These are phyloP conservation scores for Oemleria cerasiformis DNA, from an alignment of 306 rosid species.

Conservation along the genomic window DNA sequence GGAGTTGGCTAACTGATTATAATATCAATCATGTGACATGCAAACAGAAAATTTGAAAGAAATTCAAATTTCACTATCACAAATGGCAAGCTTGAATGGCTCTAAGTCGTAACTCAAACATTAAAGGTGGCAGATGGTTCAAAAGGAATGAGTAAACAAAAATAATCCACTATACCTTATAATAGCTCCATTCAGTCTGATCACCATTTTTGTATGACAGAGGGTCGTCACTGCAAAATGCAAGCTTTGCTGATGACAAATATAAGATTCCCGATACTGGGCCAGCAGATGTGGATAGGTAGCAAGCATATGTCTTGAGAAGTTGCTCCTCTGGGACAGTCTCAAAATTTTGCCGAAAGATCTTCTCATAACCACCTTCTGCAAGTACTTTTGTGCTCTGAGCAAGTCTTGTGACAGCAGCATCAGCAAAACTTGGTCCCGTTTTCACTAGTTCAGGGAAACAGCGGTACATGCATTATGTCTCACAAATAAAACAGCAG, in stretches of 20 bases:
- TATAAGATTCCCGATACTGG: slow-evolving; percentile 90
- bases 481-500: neutral
- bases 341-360: slow-evolving; percentile 78
- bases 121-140: neutral
- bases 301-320: slow-evolving; percentile 81
- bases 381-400: slow-evolving; percentile 95
- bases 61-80: slow-evolving; percentile 3
- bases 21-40: neutral
- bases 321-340: slow-evolving; percentile 81
- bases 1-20: neutral
- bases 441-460: slow-evolving; percentile 69
- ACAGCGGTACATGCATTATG: neutral
- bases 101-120: neutral
- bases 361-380: slow-evolving; percentile 97
- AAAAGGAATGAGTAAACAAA: slow-evolving; percentile 17
- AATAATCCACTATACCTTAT: slow-evolving; percentile 53
- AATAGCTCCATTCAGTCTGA: slow-evolving; percentile 80
- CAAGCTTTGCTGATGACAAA: slow-evolving; percentile 83
- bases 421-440: slow-evolving; percentile 93
- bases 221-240: slow-evolving; percentile 88
- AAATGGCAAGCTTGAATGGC: neutral
- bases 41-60: neutral
- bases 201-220: slow-evolving; percentile 76
- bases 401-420: slow-evolving; percentile 95
- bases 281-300: slow-evolving; percentile 95